phyloP scores from a whole-genome alignment of 2,329 filamentous ascomycete species.

The Myriosclerotinia scirpicola region DNA sequence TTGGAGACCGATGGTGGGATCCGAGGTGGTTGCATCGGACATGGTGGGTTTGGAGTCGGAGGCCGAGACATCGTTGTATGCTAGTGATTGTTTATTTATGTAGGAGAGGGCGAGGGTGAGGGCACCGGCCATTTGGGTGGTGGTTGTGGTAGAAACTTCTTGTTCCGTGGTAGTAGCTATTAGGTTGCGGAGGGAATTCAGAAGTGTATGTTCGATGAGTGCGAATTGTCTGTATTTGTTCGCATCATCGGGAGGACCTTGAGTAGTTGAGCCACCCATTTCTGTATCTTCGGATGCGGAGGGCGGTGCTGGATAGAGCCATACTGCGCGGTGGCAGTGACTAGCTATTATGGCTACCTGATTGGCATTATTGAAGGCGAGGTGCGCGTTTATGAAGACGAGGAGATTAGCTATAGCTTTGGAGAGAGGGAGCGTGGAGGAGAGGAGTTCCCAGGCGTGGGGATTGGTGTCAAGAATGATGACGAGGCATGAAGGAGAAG shows the following conservation, averaged over 20 bases:
- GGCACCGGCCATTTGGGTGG: constrained; percentile 87
- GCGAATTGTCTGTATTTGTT: constrained; percentile 96
- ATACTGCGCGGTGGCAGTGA: constrained; percentile 81
- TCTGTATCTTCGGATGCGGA: constrained; percentile 51
- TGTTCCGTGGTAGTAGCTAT: constrained; percentile 65
- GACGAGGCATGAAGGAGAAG: constrained; percentile 78
- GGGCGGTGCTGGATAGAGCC: constrained; percentile 73
- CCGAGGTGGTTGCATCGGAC: constrained; percentile 29
- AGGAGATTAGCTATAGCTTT: constrained; percentile 85
- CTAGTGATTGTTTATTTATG: constrained; percentile 67
- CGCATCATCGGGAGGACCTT: constrained; percentile 45
- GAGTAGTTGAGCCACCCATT: constrained; percentile 52
- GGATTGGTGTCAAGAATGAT: constrained; percentile 96
- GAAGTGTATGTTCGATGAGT: constrained; percentile 77
- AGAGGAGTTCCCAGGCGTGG: constrained; percentile 82
- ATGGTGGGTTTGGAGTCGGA: constrained; percentile 35
- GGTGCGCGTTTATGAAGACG: constrained; percentile 94
- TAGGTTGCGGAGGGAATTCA: constrained; percentile 71
- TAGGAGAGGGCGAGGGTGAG: constrained; percentile 85
- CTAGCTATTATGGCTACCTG: constrained; percentile 89
- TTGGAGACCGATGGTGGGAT: constrained; percentile 55
- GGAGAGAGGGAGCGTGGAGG: constrained; percentile 72
- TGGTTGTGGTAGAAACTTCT: constrained; percentile 66
- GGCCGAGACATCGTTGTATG: constrained; percentile 43
- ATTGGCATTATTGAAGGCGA: constrained; percentile 91